phyloP scores from a whole-genome alignment of 352 stramenopile species.

The Phytophthora vignae region DNA sequence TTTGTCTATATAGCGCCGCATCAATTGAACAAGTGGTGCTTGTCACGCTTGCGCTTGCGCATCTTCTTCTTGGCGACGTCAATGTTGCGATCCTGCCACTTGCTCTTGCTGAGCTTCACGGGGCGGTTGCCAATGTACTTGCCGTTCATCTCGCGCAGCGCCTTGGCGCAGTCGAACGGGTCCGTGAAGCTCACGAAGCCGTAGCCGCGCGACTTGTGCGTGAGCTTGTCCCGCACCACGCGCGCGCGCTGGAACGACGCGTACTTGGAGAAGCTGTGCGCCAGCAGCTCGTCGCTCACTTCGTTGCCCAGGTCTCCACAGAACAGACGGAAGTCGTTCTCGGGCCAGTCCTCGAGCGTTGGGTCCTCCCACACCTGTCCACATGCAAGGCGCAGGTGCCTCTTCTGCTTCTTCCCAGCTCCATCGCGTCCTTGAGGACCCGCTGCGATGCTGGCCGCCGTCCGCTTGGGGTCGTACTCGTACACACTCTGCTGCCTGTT shows the following conservation, averaged over 20 bases:
- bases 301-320: constrained; percentile 95
- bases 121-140: constrained; percentile 96
- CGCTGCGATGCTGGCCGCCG: constrained; percentile 41
- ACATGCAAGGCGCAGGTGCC: constrained; percentile 69
- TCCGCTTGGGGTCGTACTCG: constrained; percentile 75
- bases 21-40: constrained; percentile 82
- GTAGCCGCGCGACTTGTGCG: constrained; percentile 93
- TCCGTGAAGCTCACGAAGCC: constrained; percentile 96
- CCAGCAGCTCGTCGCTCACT: constrained; percentile 89
- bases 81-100: constrained; percentile 95
- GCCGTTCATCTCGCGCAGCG: constrained; percentile 96
- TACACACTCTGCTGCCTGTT: constrained; percentile 88
- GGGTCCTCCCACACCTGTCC: constrained; percentile 94
- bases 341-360: constrained; percentile 94
- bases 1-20: constrained; percentile 1
- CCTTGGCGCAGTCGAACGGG: constrained; percentile 94
- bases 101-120: constrained; percentile 95
- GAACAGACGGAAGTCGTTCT: constrained; percentile 97
- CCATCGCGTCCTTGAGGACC: constrained; percentile 4
- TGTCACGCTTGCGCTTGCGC: constrained; percentile 81
- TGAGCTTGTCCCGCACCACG: constrained; percentile 86
- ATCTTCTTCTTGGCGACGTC: constrained; percentile 92
- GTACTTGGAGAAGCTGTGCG: constrained; percentile 80
- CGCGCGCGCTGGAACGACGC: constrained; percentile 81
- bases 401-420: constrained; percentile 47